Evolutionary conservation across 2,329 filamentous ascomycete species (phyloP), one percentile per base, ranked within the genome.

Genomic region (Xylaria hypoxylon): DNA sequence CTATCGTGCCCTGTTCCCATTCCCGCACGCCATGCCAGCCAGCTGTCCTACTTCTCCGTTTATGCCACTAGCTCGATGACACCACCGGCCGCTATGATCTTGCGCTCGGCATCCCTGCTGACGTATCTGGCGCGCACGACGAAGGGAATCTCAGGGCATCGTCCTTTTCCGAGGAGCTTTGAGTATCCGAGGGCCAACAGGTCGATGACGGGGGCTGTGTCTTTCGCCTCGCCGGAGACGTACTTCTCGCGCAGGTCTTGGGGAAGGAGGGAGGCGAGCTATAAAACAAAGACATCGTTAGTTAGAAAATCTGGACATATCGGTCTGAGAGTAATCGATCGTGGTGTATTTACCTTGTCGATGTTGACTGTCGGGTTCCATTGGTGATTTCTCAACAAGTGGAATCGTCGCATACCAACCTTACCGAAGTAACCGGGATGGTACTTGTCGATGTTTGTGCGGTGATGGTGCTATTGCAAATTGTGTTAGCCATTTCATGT

Each of bases 311-410:
- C 33, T 15, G 3, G 6, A 19, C 7, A 15, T 48, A 5, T 24
- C 22, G 31, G 44, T 13, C 31, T 1, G 15, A 19, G 24, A n/a
- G 28, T 8, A 47, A 26, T 10, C 19, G 22, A 11, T 19, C 24
- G 51, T 31, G 31, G 22, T 10, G 17, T 6, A 35, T 42, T 50
- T 84, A 95, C 92, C 92, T 98, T 99, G 86, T 98, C 96, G 77
- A 99, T 86, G 89, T 99, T 99, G 91, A 99, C 92, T 78, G 93
- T 89, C 75, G 96, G 96, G 88, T 97, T 97, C 96, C 96, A 99
- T 89, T 95, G 94, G 81, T 97, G 92, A 88, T 95, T 95, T 80
- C 90, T 88, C 81, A 93, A 90, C 86, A 96, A 94, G 89, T 98
- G 96, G 92, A 97, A 97, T 87, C 95, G 91, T 80, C 92, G 88